Percentiles rank a stretch among this genome's conserved stretches.
Evolutionary conservation across 305 asterid genomes (phyloP).

Genomic region (Fraxinus sp.): DNA sequence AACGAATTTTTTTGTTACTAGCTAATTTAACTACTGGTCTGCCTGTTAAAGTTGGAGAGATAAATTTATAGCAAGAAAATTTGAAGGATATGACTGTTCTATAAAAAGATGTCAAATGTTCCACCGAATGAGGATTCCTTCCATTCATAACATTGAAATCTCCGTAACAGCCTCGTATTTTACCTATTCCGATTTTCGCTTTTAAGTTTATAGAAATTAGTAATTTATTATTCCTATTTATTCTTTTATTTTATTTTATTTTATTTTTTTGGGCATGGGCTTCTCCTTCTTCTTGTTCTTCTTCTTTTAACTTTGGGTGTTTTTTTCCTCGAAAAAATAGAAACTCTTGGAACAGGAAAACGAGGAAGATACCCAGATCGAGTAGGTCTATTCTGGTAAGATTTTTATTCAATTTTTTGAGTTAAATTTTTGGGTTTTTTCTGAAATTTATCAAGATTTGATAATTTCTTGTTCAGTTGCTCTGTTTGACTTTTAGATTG

Average conservation of each 20-base stretch:
- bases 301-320: constrained; percentile 16
- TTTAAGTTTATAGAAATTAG: not conserved
- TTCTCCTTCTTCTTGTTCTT: not conserved
- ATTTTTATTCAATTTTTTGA: not conserved
- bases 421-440: not conserved
- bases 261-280: not conserved
- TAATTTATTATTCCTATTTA: not conserved
- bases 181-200: not conserved
- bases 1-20: too few relatives aligned
- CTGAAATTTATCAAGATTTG: constrained; percentile 8
- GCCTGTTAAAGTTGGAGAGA: not conserved
- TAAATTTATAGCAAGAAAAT: not conserved
- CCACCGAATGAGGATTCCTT: not conserved
- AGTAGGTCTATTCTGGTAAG: constrained; percentile 35
- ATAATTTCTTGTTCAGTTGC: constrained; percentile 13
- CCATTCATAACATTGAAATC: not conserved
- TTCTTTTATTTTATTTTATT: not conserved
- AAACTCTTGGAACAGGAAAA: constrained; percentile 10
- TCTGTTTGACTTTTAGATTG: constrained; percentile 26
- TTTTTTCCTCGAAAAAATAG: not conserved
- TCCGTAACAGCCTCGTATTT: not conserved
- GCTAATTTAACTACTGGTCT: not conserved
- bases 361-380: constrained; percentile 40
- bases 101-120: not conserved
- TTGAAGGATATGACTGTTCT: not conserved